Evolutionary conservation across 257 asterid genomes (phyloP), one percentile per base, ranked within the genome.

Genomic region (Leonotis leonurus): DNA sequence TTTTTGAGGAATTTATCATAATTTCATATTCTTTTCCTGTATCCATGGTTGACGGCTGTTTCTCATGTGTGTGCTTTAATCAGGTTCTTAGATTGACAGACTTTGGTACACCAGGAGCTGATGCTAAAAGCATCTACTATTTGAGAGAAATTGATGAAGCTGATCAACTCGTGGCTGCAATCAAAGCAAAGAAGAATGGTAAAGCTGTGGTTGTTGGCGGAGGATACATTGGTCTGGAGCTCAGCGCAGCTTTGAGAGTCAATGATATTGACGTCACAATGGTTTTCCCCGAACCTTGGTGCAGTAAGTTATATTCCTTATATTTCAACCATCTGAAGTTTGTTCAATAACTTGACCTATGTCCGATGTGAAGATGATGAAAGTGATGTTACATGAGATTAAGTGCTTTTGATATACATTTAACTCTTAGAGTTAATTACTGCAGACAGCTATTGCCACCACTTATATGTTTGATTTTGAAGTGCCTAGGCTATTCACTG

Each of bases 281-380:
- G 96, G 96, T 88, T 72, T 88, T 83, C 74, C 96, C 94, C 18
- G 96, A 88, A 71, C 96, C 96, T 46, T 88, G 96, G 96, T 85
- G 94, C 85, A 88, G 96, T 85, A 81, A 85, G 96, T 59, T 29
- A 45, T 8, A 44, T n/a, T 40, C 45, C 33, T 29, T 50, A 10
- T 1, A 12, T n/a, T 14, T 37, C n/a, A n/a, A n/a, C n/a, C n/a
- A n/a, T n/a, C n/a, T n/a, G 20, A 51, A 25, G 20, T 17, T 22
- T 5, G 8, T 64, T 22, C 9, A 32, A 6, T 29, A 20, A 17
- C 11, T 24, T 55, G 24, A 29, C 8, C 45, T 60, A 41, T 69
- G 48, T 12, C 36, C 26, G 35, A 43, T 41, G 17, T 27, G 18
- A 53, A 71, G 24, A 30, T 13, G 33, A 49, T 20, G 11, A n/a